phyloP scores from a whole-genome alignment of 2,329 filamentous ascomycete genomes.

The Sclerotinia spermophila region DNA sequence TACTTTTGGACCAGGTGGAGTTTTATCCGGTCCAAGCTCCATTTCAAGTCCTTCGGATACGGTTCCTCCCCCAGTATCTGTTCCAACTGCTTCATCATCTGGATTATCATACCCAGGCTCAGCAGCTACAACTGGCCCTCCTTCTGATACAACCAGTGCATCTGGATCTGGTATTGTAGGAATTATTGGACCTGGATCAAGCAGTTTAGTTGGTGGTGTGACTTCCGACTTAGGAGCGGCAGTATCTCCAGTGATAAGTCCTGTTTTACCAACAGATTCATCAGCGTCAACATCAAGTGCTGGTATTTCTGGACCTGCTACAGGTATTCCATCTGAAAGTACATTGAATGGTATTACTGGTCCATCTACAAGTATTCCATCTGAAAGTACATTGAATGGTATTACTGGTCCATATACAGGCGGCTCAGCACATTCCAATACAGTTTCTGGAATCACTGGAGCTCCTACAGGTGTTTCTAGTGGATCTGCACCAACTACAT shows the following conservation, averaged over 20 bases:
- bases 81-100: constrained; percentile 16
- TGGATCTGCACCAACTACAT: background rate
- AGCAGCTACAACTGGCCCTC: constrained; percentile 11
- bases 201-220: constrained; percentile 7
- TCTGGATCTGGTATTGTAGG: constrained; percentile 11
- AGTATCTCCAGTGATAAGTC: constrained; percentile 17
- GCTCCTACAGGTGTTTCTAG: constrained; percentile 3
- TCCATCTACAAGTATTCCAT: constrained; percentile 5
- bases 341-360: background rate
- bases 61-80: constrained; percentile 17
- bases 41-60: constrained; percentile 16
- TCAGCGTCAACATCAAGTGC: background rate
- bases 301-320: background rate
- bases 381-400: constrained; percentile 2
- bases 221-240: constrained; percentile 8
- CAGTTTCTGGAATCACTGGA: background rate
- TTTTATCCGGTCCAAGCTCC: constrained; percentile 24
- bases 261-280: background rate
- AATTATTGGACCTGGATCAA: background rate
- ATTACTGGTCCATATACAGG: background rate
- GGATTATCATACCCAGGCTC: constrained; percentile 24
- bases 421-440: background rate
- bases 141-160: background rate
- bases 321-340: constrained; percentile 9
- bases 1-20: constrained; percentile 34